These are phyloP conservation scores for Neophaeococcomyces mojaviensis DNA, from an alignment of 2,329 filamentous ascomycete species.

Conservation along the genomic window DNA sequence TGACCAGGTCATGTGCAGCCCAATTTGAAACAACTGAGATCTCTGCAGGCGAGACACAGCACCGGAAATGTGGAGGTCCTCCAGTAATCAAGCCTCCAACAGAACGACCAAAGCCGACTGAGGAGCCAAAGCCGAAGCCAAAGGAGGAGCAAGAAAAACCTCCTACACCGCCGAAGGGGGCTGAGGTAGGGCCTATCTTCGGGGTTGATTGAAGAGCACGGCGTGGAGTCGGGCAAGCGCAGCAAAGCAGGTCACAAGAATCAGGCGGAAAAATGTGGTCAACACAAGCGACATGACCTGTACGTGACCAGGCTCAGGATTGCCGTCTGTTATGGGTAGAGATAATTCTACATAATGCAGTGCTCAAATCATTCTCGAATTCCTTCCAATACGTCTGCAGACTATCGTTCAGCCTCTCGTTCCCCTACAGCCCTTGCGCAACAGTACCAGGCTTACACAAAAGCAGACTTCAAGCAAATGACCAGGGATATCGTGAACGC, in stretches of 20 bases:
- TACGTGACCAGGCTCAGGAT: no score
- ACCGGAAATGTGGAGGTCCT: not conserved
- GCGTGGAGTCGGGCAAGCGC: not conserved
- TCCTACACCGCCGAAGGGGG: not conserved
- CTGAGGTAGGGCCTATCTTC: not conserved
- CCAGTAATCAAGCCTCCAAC: conserved; percentile 1
- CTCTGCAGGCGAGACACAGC: not conserved
- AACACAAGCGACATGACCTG: no score
- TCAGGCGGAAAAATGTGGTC: no score
- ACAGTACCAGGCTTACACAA: no score
- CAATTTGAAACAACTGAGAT: not conserved
- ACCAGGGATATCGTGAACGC: no score
- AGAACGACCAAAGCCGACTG: conserved; percentile 5
- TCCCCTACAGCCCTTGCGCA: no score
- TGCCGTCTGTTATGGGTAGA: no score
- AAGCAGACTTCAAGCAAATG: no score
- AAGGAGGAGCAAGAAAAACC: conserved; percentile 6
- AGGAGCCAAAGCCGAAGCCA: conserved; percentile 2
- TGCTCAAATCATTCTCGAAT: no score
- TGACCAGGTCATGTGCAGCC: not conserved
- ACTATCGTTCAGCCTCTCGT: no score
- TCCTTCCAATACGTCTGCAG: no score
- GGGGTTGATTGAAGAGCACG: conserved; percentile 1
- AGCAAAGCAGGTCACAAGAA: not conserved
- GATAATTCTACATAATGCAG: no score